Evolutionary conservation across 139 green algal species (phyloP), one percentile per base, ranked within the genome.

Genomic region (Microglena sp.): DNA sequence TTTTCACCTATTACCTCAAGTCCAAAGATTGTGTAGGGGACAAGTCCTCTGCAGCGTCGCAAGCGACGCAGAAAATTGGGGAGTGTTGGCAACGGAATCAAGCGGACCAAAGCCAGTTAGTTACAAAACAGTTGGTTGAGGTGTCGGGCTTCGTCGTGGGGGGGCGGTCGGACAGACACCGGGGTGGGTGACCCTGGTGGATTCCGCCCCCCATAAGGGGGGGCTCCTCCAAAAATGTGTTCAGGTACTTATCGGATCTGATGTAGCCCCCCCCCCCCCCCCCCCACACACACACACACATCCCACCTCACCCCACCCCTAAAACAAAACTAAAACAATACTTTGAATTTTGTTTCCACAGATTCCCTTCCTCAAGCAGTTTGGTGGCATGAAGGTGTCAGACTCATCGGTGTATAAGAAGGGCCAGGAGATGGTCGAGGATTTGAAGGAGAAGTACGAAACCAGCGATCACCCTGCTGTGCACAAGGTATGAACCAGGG

Each of bases 391-490:
- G 1, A 33, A 71, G 43, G 54, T 82, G 30, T 55, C 55, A 6
- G 74, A 78, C 30, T 80, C 57, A 0, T 24, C 58, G 0, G 56
- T 74, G 2, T 77, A 63, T 33, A 67, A 75, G 31, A 85, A 84
- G 68, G 84, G 80, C 0, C 64, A 77, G 53, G 84, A 97, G 67
- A 27, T 93, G 30, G 78, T 80, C 7, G 92, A 95, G 40, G 85
- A 90, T 64, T 35, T 97, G 18, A 73, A 84, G 22, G 88, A 97
- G 58, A 83, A 85, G 27, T 97, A 92, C 80, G 92, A 98, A 61
- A 96, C 91, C 2, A 89, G 70, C 44, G 90, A 97, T 75, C 92
- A 87, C 45, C 81, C 89, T 26, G 72, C 92, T 46, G 90, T 98
- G 60, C 89, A 97, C 72, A 82, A 88, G 66, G 85, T 97, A 65